Percentiles rank a stretch among this genome's conserved stretches.
Conservation (phyloP, 2,329 filamentous ascomycete species). For the Verruconis gallopava region DNA sequence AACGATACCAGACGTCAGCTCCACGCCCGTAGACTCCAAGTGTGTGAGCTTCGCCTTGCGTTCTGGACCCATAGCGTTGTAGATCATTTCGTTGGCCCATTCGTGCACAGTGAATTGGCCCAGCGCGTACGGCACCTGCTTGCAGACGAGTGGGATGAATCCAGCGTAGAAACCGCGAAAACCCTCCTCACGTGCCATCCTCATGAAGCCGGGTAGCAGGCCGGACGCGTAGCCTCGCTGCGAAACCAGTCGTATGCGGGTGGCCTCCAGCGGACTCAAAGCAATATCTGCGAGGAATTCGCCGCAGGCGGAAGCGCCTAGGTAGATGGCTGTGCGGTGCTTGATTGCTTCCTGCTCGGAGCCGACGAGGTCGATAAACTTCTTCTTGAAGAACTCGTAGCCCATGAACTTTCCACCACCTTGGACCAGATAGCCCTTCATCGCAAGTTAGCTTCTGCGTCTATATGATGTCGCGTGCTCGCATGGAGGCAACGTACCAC, state of each 20-base stretch:
- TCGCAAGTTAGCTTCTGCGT: not conserved
- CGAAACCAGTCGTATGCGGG: not conserved
- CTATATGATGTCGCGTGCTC: not conserved
- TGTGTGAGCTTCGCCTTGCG: not conserved
- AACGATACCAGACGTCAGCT: not conserved
- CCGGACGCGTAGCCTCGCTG: not conserved
- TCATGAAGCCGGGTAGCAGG: not conserved
- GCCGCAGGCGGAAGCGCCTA: not conserved
- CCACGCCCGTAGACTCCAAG: not conserved
- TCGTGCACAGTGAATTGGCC: not conserved
- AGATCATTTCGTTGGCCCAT: not conserved
- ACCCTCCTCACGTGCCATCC: not conserved
- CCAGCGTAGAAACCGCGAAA: not conserved
- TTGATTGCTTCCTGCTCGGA: not conserved
- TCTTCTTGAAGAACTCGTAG: not conserved
- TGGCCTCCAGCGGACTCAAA: not conserved
- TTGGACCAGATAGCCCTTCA: not conserved
- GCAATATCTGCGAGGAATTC: slow-evolving; percentile 1
- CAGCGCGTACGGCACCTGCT: not conserved
- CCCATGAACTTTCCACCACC: not conserved
- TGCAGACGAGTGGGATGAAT: not conserved
- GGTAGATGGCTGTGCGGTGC: not conserved
- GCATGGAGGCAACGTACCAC: too few relatives aligned
- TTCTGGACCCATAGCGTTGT: not conserved
- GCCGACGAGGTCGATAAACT: not conserved